Evolutionary conservation across 2,329 filamentous ascomycete species (phyloP).

Genomic region (Diaporthe amygdali): DNA sequence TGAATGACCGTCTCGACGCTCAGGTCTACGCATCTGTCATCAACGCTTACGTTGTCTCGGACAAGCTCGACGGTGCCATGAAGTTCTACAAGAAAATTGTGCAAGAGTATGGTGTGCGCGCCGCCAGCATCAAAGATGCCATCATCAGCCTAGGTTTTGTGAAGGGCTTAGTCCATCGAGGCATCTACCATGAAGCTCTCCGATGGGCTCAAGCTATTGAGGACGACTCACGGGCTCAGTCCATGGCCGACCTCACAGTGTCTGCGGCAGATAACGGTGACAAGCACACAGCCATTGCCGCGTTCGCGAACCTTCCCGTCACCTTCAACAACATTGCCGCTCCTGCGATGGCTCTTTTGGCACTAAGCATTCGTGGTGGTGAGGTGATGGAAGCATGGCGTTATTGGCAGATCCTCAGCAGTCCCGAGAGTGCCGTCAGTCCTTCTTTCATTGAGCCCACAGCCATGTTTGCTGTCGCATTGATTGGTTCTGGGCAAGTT

Average conservation of each 20-base stretch:
- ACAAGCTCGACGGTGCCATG: constrained; percentile 79
- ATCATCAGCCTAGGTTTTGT: constrained; percentile 79
- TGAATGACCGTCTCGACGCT: constrained; percentile 77
- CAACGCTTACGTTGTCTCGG: constrained; percentile 83
- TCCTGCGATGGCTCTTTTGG: constrained; percentile 81
- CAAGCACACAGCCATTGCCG: constrained; percentile 68
- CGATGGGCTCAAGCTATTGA: constrained; percentile 72
- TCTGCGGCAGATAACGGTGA: constrained; percentile 82
- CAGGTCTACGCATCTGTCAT: constrained; percentile 91
- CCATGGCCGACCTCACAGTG: constrained; percentile 76
- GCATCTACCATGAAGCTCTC: constrained; percentile 75
- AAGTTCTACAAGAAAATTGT: constrained; percentile 86
- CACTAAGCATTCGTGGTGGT: constrained; percentile 83
- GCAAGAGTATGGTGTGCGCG: constrained; percentile 61
- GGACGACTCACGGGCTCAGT: constrained; percentile 60
- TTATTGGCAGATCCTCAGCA: constrained; percentile 79
- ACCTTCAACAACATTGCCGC: constrained; percentile 55
- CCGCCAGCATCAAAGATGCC: constrained; percentile 70
- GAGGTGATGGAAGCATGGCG: constrained; percentile 78
- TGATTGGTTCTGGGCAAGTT: constrained; percentile 84
- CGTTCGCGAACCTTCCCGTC: constrained; percentile 64
- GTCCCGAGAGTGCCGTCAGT: constrained; percentile 63
- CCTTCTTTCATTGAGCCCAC: constrained; percentile 81
- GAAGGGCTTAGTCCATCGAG: constrained; percentile 73
- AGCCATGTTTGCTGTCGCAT: constrained; percentile 86